Base-by-base conservation (phyloP, 805 yeast genomes). In the Komagataella pastoris region DNA sequence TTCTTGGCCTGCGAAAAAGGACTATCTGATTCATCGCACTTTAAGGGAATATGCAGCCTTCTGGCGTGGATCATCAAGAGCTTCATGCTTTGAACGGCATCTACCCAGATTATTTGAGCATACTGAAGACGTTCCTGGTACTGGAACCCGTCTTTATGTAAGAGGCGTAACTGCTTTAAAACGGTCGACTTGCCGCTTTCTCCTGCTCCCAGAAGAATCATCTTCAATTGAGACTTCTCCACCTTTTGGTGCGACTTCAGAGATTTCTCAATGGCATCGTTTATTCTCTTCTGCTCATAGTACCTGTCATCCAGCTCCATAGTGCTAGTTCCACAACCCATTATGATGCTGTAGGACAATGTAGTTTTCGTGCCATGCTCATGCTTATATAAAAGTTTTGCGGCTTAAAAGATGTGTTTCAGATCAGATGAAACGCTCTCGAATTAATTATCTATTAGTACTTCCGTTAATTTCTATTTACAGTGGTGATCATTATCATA, bases 121-220 rank as follows among this genome's bases (percentile, higher is more conserved):
- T 89, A 93, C 63, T 86, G 90, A 47, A 72, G 59, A 51, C 96
- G 73, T 65, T 93, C 98, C 55, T 81, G 85, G 49, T 76, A 77
- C 1, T 85, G 72, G 68, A 91, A 93, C 2, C 96, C 95, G 47
- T 85, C 83, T 54, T 88, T 85, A 63, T 93, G 97, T 46, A 89
- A 65, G 17, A 93, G 72, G 58, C 85, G 80, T 80, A 90, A 76
- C 64, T 90, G 97, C 65, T 90, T 90, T 57, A 90, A 68, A 6
- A 90, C 96, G 0, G 98, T 90, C 2, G 96, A 85, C 63, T 90
- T 90, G 5, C 98, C 97, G 50, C 91, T 82, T 63, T 90, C 98
- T 3, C 97, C 98, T 0, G 98, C 87, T 46, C 98, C 97, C 43
- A 89, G 68, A n/a, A 91, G 71, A 45, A 91, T 66, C 54, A 91